Evolutionary conservation across 2,329 filamentous ascomycete genomes (phyloP).

Genomic region (Ophiostoma himal-ulmi): DNA sequence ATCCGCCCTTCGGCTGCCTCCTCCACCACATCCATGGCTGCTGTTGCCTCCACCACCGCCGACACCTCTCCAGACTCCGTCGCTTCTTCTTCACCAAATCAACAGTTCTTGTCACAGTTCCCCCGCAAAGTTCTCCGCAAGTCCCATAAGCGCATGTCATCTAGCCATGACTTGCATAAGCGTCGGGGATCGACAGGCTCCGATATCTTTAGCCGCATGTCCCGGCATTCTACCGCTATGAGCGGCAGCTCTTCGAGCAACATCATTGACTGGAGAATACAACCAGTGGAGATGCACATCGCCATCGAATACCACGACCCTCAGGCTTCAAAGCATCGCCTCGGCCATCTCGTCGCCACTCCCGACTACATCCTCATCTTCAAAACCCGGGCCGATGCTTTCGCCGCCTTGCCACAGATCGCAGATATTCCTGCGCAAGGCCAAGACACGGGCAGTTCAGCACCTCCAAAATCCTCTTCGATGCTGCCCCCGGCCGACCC

Average conservation of each 20-base stretch:
- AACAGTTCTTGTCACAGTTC: conserved; percentile 19
- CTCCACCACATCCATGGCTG: conserved; percentile 17
- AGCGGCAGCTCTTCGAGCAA: conserved; percentile 30
- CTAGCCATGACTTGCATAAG: conserved; percentile 23
- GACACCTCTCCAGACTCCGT: conserved; percentile 20
- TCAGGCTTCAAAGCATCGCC: conserved; percentile 43
- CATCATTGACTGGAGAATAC: conserved; percentile 33
- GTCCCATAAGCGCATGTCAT: conserved; percentile 25
- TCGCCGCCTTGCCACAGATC: conserved; percentile 40
- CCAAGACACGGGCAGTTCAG: conserved; percentile 24
- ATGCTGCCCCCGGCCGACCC: conserved; percentile 30
- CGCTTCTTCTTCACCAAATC: conserved; percentile 19
- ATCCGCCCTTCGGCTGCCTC: conserved; percentile 18
- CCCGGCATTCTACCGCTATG: conserved; percentile 28
- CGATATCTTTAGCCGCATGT: conserved; percentile 29
- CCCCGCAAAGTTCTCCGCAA: conserved; percentile 26
- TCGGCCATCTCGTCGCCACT: conserved; percentile 49
- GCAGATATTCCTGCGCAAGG: conserved; percentile 30
- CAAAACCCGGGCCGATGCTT: conserved; percentile 43
- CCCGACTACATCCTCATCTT: conserved; percentile 48
- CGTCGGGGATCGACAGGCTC: conserved; percentile 33
- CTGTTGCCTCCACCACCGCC: background rate
- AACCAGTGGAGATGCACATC: conserved; percentile 36
- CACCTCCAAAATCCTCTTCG: conserved; percentile 21
- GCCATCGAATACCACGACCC: conserved; percentile 38